Evolutionary conservation across 2,329 filamentous ascomycete genomes (phyloP).

Genomic region (Elsinoe fawcettii): DNA sequence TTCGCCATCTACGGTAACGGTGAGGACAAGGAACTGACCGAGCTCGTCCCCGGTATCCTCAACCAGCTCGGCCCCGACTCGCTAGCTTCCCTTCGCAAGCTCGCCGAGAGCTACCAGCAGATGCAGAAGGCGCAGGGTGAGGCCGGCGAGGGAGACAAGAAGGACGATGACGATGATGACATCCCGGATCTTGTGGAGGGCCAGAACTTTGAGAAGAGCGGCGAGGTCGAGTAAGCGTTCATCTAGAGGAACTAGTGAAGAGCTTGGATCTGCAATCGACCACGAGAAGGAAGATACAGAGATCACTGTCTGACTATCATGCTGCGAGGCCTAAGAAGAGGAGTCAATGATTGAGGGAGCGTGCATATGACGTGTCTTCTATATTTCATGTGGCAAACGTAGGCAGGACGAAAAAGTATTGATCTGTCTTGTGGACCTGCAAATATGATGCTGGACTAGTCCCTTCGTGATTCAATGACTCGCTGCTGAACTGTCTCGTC

Average conservation of each 20-base stretch:
- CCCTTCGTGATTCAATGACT: background rate
- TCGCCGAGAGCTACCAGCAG: conserved; percentile 98
- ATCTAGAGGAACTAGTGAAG: background rate
- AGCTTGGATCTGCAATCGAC: background rate
- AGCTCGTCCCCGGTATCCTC: conserved; percentile 97
- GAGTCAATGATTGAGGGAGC: conserved; percentile 4
- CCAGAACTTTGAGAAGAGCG: conserved; percentile 73
- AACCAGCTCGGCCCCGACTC: conserved; percentile 99
- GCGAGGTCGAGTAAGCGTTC: conserved; percentile 12
- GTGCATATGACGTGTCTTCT: background rate
- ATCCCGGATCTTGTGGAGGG: conserved; percentile 96
- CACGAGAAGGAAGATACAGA: background rate
- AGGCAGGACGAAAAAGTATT: conserved; percentile 10
- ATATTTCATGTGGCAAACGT: background rate
- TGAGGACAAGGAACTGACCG: conserved; percentile 99
- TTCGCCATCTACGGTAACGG: conserved; percentile 99
- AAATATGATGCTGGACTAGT: background rate
- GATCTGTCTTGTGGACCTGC: conserved; percentile 1
- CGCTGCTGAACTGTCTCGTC: too few relatives aligned
- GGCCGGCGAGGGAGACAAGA: conserved; percentile 55
- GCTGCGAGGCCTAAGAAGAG: background rate
- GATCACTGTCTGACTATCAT: background rate
- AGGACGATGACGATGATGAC: conserved; percentile 70
- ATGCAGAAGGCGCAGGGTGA: conserved; percentile 89
- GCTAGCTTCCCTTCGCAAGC: conserved; percentile 92